Percentiles rank a stretch among this genome's conserved stretches.
These are phyloP conservation scores for Flaveria ramosissima DNA, from an alignment of 129 eudicot genomes.

Conservation along the genomic window DNA sequence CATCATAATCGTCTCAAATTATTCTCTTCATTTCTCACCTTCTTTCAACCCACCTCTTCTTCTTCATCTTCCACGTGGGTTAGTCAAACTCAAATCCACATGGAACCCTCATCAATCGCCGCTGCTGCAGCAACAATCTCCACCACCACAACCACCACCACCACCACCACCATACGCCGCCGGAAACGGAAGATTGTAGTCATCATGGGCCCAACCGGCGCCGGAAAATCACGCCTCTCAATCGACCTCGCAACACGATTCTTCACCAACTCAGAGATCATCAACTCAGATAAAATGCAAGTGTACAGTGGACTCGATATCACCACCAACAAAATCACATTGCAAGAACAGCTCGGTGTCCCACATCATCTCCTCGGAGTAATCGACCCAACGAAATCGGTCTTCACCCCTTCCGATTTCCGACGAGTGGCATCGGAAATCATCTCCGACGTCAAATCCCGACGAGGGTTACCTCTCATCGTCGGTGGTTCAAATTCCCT, in stretches of 20 bases:
- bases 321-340: constrained; percentile 80
- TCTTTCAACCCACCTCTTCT: constrained; percentile 21
- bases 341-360: constrained; percentile 46
- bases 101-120: constrained; percentile 30
- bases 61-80: constrained; percentile 29
- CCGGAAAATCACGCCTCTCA: constrained; percentile 78
- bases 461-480: constrained; percentile 49
- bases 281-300: constrained; percentile 88
- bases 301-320: constrained; percentile 61
- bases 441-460: constrained; percentile 41
- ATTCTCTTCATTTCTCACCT: constrained; percentile 27
- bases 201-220: constrained; percentile 81
- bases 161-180: constrained; percentile 26
- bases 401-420: constrained; percentile 51
- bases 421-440: constrained; percentile 40
- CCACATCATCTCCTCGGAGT: constrained; percentile 76
- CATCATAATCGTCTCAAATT: constrained; percentile 33
- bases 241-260: constrained; percentile 56
- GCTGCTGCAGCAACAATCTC: not conserved
- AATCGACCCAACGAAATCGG: constrained; percentile 42
- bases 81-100: constrained; percentile 16
- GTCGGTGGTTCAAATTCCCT: constrained; percentile 92
- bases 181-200: constrained; percentile 44
- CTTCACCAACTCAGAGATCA: constrained; percentile 49
- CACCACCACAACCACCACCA: not conserved